phyloP scores from a whole-genome alignment of 192 early-diverging fungal genomes.

The Backusella sp. region DNA sequence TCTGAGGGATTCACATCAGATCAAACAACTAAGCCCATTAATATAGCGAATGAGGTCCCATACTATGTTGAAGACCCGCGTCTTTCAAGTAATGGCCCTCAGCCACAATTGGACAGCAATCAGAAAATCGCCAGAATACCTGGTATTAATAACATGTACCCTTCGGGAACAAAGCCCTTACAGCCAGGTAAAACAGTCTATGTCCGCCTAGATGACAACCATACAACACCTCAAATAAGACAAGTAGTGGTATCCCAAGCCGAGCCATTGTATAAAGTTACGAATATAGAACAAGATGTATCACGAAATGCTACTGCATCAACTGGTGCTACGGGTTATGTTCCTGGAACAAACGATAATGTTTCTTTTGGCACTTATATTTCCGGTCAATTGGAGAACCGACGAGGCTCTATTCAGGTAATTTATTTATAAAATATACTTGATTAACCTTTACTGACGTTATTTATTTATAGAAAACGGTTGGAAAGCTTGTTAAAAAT shows the following conservation, averaged over 20 bases:
- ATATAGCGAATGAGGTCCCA: neutral
- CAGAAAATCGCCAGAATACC: neutral
- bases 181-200: neutral
- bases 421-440: neutral
- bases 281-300: neutral
- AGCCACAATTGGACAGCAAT: neutral
- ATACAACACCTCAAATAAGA: neutral
- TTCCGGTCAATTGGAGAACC: neutral
- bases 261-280: neutral
- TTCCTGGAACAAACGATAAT: neutral
- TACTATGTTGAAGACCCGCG: neutral
- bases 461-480: neutral
- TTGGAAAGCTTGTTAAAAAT: conserved; percentile 2
- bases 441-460: neutral
- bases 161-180: neutral
- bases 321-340: neutral
- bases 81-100: neutral
- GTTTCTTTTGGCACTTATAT: neutral
- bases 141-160: neutral
- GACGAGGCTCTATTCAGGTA: conserved; percentile 1
- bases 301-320: neutral
- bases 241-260: neutral
- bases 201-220: neutral
- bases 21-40: neutral
- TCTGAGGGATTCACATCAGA: neutral